Conservation (phyloP, 1,139 yeast species). For the Candida neerlandica region DNA sequence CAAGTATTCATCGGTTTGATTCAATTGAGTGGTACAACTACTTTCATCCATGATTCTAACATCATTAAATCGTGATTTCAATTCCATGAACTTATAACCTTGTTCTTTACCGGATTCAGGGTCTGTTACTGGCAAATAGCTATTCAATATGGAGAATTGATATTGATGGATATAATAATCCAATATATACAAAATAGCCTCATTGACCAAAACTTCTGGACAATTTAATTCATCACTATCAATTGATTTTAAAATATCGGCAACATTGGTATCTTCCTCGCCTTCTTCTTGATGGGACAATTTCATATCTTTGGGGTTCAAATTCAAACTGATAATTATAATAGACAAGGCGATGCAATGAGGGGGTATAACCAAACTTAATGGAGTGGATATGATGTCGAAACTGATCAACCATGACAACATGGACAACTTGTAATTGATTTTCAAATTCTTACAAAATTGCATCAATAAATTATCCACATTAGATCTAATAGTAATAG, state of each 20-base stretch:
- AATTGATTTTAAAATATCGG: slow-evolving; percentile 30
- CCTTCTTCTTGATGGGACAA: slow-evolving; percentile 22
- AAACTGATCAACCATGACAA: slow-evolving; percentile 76
- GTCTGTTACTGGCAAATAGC: slow-evolving; percentile 35
- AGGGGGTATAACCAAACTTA: slow-evolving; percentile 72
- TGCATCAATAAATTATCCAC: slow-evolving; percentile 73
- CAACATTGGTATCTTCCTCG: slow-evolving; percentile 31
- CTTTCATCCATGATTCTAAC: slow-evolving; percentile 38
- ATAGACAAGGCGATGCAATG: slow-evolving; percentile 80
- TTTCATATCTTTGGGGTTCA: slow-evolving; percentile 40
- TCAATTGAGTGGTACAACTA: slow-evolving; percentile 43
- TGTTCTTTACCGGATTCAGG: slow-evolving; percentile 45
- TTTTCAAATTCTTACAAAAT: slow-evolving; percentile 56
- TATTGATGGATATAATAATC: slow-evolving; percentile 61
- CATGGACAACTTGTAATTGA: slow-evolving; percentile 50
- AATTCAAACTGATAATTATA: slow-evolving; percentile 43
- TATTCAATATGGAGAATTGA: slow-evolving; percentile 33
- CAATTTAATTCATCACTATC: slow-evolving; percentile 46
- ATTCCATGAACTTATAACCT: slow-evolving; percentile 49
- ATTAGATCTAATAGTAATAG: slow-evolving; percentile 25
- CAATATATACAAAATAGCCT: slow-evolving; percentile 61
- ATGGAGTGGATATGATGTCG: slow-evolving; percentile 75
- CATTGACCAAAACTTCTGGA: slow-evolving; percentile 56
- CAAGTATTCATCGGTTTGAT: slow-evolving; percentile 50
- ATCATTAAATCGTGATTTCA: slow-evolving; percentile 48